Evolutionary conservation across 768 basidiomycete genomes (phyloP).

Genomic region (Panaeolus papilionaceus): DNA sequence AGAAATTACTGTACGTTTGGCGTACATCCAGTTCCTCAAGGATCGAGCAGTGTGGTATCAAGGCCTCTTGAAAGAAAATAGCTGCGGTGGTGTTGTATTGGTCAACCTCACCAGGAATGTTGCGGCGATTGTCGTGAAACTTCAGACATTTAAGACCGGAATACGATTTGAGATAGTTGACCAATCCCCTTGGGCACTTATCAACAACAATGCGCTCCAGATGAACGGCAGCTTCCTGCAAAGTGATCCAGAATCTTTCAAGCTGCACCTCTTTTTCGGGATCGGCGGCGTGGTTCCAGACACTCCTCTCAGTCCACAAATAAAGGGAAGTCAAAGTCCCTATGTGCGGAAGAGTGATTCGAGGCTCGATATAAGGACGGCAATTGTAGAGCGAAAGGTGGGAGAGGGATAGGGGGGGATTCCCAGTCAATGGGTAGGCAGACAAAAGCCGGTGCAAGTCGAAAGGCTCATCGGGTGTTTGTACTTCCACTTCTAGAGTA

Average conservation of each 20-base stretch:
- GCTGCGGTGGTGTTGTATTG: background rate
- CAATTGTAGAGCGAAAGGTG: background rate
- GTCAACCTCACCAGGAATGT: background rate
- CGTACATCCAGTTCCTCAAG: background rate
- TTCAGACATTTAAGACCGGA: background rate
- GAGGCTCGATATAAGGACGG: background rate
- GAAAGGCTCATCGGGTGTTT: background rate
- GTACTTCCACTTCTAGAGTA: background rate
- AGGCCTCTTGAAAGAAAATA: background rate
- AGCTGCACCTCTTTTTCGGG: background rate
- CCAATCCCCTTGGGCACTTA: background rate
- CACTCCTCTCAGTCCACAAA: background rate
- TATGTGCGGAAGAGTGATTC: background rate
- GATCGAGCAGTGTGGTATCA: background rate
- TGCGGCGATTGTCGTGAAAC: background rate
- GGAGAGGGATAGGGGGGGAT: background rate
- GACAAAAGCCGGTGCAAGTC: background rate
- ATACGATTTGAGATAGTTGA: constrained; percentile 1
- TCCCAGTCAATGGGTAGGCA: background rate
- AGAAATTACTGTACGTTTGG: background rate
- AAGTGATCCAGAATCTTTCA: background rate
- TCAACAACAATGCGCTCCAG: background rate
- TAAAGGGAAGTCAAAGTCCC: background rate
- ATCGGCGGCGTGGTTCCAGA: background rate
- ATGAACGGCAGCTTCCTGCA: background rate